These are phyloP conservation scores for Mucor lusitanicus DNA, from an alignment of 371 early-diverging fungal genomes.

Conservation along the genomic window DNA sequence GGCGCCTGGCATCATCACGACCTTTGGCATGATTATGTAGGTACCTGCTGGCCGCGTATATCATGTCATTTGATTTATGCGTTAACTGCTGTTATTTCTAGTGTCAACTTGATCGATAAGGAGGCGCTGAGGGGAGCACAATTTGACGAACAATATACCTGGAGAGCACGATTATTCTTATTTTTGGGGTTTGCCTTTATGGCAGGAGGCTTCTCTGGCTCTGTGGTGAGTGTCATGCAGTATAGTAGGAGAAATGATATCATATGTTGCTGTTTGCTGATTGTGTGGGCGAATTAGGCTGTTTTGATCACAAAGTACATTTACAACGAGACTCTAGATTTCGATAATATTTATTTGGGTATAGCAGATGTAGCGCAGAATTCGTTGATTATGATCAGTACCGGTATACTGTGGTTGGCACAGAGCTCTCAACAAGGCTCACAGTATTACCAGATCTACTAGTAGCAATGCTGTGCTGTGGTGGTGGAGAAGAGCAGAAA, in stretches of 20 bases:
- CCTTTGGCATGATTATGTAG: slow-evolving; percentile 74
- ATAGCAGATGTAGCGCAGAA: slow-evolving; percentile 66
- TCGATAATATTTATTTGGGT: slow-evolving; percentile 63
- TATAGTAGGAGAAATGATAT: neutral
- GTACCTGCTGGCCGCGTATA: neutral
- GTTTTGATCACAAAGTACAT: slow-evolving; percentile 71
- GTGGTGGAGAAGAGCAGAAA: no score
- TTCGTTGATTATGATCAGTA: slow-evolving; percentile 59
- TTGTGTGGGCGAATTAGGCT: no score
- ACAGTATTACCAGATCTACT: slow-evolving; percentile 1
- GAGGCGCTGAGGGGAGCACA: slow-evolving; percentile 49
- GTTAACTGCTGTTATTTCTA: no score
- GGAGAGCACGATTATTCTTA: slow-evolving; percentile 67
- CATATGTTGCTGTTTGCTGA: neutral
- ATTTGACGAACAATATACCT: slow-evolving; percentile 42
- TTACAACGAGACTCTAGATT: slow-evolving; percentile 52
- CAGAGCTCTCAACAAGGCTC: slow-evolving; percentile 1
- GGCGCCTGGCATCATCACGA: slow-evolving; percentile 74
- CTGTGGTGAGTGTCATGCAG: slow-evolving; percentile 50
- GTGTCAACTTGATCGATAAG: slow-evolving; percentile 54
- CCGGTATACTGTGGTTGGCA: slow-evolving; percentile 18
- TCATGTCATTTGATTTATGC: neutral
- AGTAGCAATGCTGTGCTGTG: neutral
- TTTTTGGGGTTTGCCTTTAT: slow-evolving; percentile 77
- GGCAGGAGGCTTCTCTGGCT: slow-evolving; percentile 75